Evolutionary conservation across 2,329 filamentous ascomycete species (phyloP).

Genomic region (Hawksworthiomyces lignivorus): DNA sequence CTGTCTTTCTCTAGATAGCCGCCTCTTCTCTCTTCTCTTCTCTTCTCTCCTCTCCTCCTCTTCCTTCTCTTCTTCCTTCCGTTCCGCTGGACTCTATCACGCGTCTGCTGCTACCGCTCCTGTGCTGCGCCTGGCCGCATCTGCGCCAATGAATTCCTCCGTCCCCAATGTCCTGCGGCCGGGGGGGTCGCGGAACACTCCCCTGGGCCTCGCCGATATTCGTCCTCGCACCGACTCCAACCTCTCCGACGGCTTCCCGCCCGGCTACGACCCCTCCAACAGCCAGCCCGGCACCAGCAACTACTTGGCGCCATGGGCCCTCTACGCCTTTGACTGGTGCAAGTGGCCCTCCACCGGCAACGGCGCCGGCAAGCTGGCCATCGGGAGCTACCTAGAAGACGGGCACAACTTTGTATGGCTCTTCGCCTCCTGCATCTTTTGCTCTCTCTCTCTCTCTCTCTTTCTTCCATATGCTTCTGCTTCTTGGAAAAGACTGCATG

Average conservation of each 20-base stretch:
- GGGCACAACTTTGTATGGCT: constrained; percentile 86
- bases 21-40: background rate
- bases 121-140: background rate
- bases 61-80: background rate
- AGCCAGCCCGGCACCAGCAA: constrained; percentile 71
- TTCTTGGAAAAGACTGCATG: background rate
- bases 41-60: background rate
- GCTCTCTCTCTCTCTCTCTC: too few species aligned
- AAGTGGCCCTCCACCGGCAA: constrained; percentile 84
- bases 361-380: constrained; percentile 82
- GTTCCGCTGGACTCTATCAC: too few species aligned
- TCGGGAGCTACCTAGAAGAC: constrained; percentile 95
- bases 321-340: constrained; percentile 98
- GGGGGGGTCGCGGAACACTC: constrained; percentile 67
- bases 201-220: constrained; percentile 86
- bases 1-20: background rate
- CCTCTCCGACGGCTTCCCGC: constrained; percentile 63
- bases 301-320: constrained; percentile 87
- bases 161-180: constrained; percentile 55
- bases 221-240: constrained; percentile 76
- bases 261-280: constrained; percentile 60
- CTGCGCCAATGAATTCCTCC: constrained; percentile 24
- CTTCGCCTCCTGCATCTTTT: background rate
- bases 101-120: background rate
- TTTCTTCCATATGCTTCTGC: too few species aligned